Base-by-base conservation (phyloP, 257 asterid species). In the Echium plantagineum region DNA sequence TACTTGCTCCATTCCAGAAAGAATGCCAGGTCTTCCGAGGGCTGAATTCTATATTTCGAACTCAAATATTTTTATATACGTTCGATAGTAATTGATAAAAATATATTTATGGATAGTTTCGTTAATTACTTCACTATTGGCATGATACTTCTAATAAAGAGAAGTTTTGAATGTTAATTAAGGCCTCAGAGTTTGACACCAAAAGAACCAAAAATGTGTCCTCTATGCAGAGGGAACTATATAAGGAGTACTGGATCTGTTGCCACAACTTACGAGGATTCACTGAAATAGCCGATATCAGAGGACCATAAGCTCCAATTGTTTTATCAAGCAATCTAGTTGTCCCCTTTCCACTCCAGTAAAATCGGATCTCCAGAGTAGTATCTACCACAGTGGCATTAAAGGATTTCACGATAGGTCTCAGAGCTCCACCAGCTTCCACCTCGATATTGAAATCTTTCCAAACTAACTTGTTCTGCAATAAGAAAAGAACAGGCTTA, bases 261-360 rank as follows among this genome's bases (percentile, higher is more conserved):
- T 5, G 42, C 22, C 49, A 30, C 42, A 22, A n/a, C 55, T 48
- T 69, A 55, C 70, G 66, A 59, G 54, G 54, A 35, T 18, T 30
- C 21, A 70, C 66, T 30, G 68, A 56, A 60, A 65, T 71, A 42
- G 68, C 64, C 13, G 75, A 71, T 52, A 65, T 71, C 4, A 71
- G 64, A 18, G 71, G 75, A 18, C 75, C 75, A 17, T 55, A 60
- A 42, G 12, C 49, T 42, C 49, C 49, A 53, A 19, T 10, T n/a
- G 3, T 15, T 9, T 24, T 58, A 32, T 48, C 10, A 42, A 10
- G n/a, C 21, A 0, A 18, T 38, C 17, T 12, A 15, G 46, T 18
- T 1, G 75, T 54, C 53, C 75, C 71, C 19, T 71, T 71, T 6
- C 64, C 75, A 52, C 60, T 13, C 64, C 67, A 71, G 58, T 59